Evolutionary conservation across 2,329 filamentous ascomycete genomes (phyloP).

Genomic region (Fusarium udum): DNA sequence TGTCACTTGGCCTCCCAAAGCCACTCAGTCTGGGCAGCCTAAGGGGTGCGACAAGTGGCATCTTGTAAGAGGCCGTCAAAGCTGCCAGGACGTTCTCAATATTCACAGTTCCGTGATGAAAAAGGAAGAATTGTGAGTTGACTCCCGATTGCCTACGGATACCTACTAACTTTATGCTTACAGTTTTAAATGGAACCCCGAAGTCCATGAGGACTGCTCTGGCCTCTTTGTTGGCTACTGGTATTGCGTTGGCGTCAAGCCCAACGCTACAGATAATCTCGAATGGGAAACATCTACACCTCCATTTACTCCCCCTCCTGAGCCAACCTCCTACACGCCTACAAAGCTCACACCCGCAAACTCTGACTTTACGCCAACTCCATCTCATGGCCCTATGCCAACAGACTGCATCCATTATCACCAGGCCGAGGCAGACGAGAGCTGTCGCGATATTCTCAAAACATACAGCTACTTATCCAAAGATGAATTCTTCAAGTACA

Average conservation of each 20-base stretch:
- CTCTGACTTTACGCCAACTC: not conserved
- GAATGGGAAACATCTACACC: not conserved
- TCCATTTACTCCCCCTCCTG: not conserved
- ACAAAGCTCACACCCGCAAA: fast-evolving
- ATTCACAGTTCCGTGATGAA: not conserved
- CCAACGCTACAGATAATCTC: fast-evolving
- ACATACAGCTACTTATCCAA: not conserved
- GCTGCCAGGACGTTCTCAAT: not conserved
- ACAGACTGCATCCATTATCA: not conserved
- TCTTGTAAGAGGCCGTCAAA: fast-evolving
- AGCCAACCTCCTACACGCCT: not conserved
- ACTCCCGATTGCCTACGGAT: no score
- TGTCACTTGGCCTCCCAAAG: not conserved
- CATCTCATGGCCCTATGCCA: not conserved
- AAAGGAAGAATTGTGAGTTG: not conserved
- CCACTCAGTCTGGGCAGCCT: not conserved
- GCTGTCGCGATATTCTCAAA: not conserved
- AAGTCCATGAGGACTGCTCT: fast-evolving
- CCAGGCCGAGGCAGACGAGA: not conserved
- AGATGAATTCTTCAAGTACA: conserved; percentile 2
- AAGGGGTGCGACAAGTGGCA: not conserved
- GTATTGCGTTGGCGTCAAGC: not conserved
- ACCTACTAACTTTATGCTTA: no score
- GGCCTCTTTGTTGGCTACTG: not conserved
- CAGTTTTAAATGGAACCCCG: not conserved